These are phyloP conservation scores for Flaveria trinervia DNA, from an alignment of 129 eudicot species.

Conservation along the genomic window DNA sequence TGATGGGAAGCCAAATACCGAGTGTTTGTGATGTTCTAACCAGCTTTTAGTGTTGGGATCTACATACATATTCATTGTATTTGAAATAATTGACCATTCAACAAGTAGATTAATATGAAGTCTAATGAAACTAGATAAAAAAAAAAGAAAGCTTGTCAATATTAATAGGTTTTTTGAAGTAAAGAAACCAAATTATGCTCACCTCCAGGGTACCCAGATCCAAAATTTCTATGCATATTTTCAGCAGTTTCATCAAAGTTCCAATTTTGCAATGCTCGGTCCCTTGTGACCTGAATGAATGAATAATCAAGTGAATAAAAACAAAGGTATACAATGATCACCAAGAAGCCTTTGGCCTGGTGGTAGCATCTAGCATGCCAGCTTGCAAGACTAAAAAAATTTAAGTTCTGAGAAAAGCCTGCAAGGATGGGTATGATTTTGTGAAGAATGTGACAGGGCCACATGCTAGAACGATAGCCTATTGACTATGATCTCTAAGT, in stretches of 20 bases:
- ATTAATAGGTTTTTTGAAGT: neutral
- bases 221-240: constrained; percentile 72
- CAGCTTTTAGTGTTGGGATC: constrained; percentile 92
- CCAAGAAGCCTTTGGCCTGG: constrained; percentile 9
- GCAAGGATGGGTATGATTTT: neutral
- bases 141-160: constrained; percentile 8
- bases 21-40: constrained; percentile 86
- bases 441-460: neutral
- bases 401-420: neutral
- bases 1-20: constrained; percentile 87
- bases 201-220: constrained; percentile 99
- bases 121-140: neutral
- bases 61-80: constrained; percentile 17
- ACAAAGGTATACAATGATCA: constrained; percentile 5
- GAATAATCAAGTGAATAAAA: neutral
- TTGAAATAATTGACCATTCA: neutral
- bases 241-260: constrained; percentile 83
- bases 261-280: constrained; percentile 80
- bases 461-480: neutral
- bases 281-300: constrained; percentile 78
- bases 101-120: neutral
- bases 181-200: constrained; percentile 12
- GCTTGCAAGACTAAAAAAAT: neutral
- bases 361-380: constrained; percentile 10
- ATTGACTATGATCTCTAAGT: neutral